Evolutionary conservation across 2,329 filamentous ascomycete genomes (phyloP).

Genomic region (Diaporthe eres): DNA sequence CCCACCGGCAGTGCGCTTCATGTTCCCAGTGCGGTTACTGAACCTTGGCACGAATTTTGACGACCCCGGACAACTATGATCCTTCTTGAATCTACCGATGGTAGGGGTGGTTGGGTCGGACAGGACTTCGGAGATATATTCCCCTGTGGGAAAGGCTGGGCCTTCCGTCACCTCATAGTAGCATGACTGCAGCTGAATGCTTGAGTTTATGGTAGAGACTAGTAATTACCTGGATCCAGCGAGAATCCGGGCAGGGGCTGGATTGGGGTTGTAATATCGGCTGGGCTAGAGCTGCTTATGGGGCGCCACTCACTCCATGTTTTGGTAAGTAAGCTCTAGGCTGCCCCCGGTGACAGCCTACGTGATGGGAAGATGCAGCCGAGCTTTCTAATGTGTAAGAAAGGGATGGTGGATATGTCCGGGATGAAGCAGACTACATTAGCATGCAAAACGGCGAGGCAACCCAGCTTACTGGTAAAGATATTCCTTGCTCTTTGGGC

Average conservation of each 20-base stretch:
- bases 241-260: not conserved
- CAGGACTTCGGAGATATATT: not conserved
- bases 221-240: not conserved
- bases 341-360: not conserved
- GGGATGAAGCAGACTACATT: not conserved
- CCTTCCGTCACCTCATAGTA: not conserved
- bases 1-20: not conserved
- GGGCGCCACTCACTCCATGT: not conserved
- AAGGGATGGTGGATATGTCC: not conserved
- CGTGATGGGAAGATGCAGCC: not conserved
- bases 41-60: slow-evolving; percentile 2
- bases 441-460: not conserved
- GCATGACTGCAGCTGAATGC: slow-evolving; percentile 18
- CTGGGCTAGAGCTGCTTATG: slow-evolving; percentile 6
- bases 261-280: not conserved
- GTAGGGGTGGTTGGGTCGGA: slow-evolving; percentile 9
- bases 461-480: not conserved
- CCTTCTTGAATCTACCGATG: slow-evolving; percentile 2
- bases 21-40: slow-evolving; percentile 18
- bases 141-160: slow-evolving; percentile 16
- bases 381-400: not conserved
- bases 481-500: not conserved
- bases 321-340: not conserved
- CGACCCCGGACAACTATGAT: not conserved
- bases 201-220: slow-evolving; percentile 12